Evolutionary conservation across 257 asterid species (phyloP), one percentile per base, ranked within the genome.

Genomic region (Petunia secreta): DNA sequence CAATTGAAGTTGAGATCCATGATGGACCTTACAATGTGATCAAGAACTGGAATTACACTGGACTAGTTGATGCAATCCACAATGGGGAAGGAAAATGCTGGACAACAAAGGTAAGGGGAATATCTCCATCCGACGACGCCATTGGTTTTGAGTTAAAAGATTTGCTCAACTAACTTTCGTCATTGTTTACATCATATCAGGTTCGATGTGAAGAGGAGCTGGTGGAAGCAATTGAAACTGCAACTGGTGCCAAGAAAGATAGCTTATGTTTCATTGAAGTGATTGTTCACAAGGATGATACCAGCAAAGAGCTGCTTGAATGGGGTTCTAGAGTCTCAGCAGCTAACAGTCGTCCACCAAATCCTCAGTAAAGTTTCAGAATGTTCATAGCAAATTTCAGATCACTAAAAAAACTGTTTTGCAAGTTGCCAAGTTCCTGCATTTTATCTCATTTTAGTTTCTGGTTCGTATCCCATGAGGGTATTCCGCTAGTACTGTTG

Each of bases 1-100:
- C 83, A 43, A 83, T 83, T 13, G 86, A 83, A 48, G 86, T 83
- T 63, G 83, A 83, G 75, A 83, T 83, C 43, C 86, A 83, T 65
- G 86, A 83, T 39, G 83, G 86, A 43, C 83, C 83, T 7, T 83
- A 83, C 60, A 83, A 83, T 37, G 86, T 80, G 53, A 80, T 75
- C 34, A 83, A 83, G 81, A 80, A 80, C 54, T 80, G 81, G 83
- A 46, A 83, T 57, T 83, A 80, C 81, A 76, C 86, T 55, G 86
- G 68, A 58, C 74, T 83, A 1, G 84, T 83, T 7, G 86, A 83
- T 75, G 86, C 86, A 8, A 75, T 83, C 16, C 73, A 55, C n/a
- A 83, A 83, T 25, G 86, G 81, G 3, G 73, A 50, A 25, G 86
- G 86, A 67, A 83, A 75, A 14, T 83, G 86, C 46, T 80, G 86